A percentile compares a stretch with the other conserved stretches of the same genome.
phyloP scores from a whole-genome alignment of 2,329 filamentous ascomycete genomes.

The Xylaria sp. region DNA sequence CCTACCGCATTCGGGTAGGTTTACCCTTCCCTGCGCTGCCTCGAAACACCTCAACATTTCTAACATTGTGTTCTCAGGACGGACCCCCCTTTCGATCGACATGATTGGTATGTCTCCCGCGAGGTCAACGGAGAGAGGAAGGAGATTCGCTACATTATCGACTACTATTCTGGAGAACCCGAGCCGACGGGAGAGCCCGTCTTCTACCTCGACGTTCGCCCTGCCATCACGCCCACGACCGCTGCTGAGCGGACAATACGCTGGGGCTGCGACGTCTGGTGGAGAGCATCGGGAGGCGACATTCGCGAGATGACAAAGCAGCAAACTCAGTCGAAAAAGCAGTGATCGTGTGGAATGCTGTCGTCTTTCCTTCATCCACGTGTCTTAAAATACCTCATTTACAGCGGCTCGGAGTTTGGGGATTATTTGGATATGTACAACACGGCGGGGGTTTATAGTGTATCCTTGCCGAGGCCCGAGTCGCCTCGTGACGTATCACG shows the following conservation, averaged over 20 bases:
- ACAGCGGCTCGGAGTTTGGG: conserved; percentile 31
- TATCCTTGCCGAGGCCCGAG: conserved; percentile 11
- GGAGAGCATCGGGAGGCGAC: conserved; percentile 81
- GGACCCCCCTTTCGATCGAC: conserved; percentile 91
- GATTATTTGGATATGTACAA: conserved; percentile 28
- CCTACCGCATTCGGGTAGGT: conserved; percentile 81
- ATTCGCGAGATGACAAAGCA: conserved; percentile 60
- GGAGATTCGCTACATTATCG: conserved; percentile 93
- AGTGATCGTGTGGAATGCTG: conserved; percentile 2
- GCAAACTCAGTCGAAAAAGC: conserved; percentile 19
- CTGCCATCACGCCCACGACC: conserved; percentile 83
- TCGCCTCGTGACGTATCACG: conserved; percentile 36
- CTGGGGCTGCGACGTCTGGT: conserved; percentile 96
- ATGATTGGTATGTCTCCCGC: conserved; percentile 94
- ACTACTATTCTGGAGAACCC: conserved; percentile 89
- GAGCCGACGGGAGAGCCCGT: conserved; percentile 90
- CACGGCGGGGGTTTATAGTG: conserved; percentile 2
- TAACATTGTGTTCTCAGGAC: conserved; percentile 60
- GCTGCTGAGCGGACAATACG: conserved; percentile 84
- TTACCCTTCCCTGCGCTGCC: neutral
- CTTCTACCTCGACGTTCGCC: conserved; percentile 94
- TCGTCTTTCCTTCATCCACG: neutral
- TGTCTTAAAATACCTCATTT: conserved; percentile 4
- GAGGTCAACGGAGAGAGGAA: conserved; percentile 73
- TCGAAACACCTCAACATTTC: neutral